Conservation (phyloP, 495 filamentous ascomycete genomes). For the Xylaria scruposa region DNA sequence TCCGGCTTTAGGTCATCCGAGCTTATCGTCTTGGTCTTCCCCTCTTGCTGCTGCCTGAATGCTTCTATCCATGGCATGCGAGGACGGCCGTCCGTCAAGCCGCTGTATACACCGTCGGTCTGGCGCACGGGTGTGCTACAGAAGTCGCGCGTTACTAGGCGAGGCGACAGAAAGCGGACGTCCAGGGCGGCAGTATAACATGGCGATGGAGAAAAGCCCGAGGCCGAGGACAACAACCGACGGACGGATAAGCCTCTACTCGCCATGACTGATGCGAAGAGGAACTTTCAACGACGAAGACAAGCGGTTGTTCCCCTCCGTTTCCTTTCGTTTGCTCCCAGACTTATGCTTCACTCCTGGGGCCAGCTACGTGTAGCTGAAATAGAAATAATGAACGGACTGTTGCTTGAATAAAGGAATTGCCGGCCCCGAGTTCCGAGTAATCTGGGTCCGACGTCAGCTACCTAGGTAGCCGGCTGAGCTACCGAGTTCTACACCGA, state of each 20-base stretch:
- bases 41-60: conserved; percentile 34
- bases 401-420: neutral
- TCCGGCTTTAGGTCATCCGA: conserved; percentile 9
- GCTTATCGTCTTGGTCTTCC: conserved; percentile 32
- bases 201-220: neutral
- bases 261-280: conserved; percentile 9
- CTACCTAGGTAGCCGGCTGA: neutral
- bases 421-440: neutral
- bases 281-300: neutral
- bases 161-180: neutral
- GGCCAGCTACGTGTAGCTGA: neutral
- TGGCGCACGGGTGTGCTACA: conserved; percentile 4
- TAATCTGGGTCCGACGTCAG: neutral
- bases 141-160: neutral
- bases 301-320: neutral
- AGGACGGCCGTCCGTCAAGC: conserved; percentile 28
- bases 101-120: conserved; percentile 32
- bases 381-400: no score
- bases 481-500: neutral
- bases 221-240: conserved; percentile 8
- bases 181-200: neutral
- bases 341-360: neutral
- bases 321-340: neutral
- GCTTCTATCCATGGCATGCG: conserved; percentile 33
- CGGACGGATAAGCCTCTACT: conserved; percentile 9